Evolutionary conservation across 2,329 filamentous ascomycete genomes (phyloP), one percentile per base, ranked within the genome.

Genomic region (Tolypocladium ovalisporum): DNA sequence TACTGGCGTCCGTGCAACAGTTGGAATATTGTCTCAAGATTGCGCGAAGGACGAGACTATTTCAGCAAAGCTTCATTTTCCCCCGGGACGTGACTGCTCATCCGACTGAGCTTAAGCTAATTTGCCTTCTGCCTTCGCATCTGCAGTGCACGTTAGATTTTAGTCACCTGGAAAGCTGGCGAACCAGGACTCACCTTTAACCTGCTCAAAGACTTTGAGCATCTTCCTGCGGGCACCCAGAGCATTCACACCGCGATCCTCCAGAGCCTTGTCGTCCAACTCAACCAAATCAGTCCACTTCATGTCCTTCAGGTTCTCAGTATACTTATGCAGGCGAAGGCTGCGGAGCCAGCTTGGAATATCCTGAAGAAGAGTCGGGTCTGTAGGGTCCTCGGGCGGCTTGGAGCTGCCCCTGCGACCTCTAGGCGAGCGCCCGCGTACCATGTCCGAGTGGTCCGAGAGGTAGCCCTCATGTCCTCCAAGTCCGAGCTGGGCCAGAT

Each of bases 161-260:
- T 22, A 29, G 47, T n/a, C 55, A 27, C 47, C n/a, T 22, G 22
- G 12, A 35, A 24, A 24, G 3, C 24, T 4, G 42, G 15, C 13
- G n/a, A 17, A 8, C 40, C 19, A 44, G 22, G 47, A 65, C 75
- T 62, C 75, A 85, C 84, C 88, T 74, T 85, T 90, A 67, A 97
- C 93, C 77, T 97, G 92, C 67, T 97, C 94, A 74, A 97, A 97
- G 57, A 97, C 94, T 84, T 99, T 99, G 60, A 99, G 78, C 90
- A 99, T 95, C 82, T 99, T 99, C 70, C 93, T 88, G 64, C 94
- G 82, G 22, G 94, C 94, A 65, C 94, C 94, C 57, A 97, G 82
- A 56, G 94, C 94, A 71, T 96, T 97, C 36, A 99, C 94, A 54
- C 94, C 94, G 55, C 90, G 87, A 32, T 90, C 89, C 75, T 97